A percentile compares a stretch with the other conserved stretches of the same genome.
Evolutionary conservation across 495 filamentous ascomycete species (phyloP).

Genomic region (Lasiosphaeria ovina): DNA sequence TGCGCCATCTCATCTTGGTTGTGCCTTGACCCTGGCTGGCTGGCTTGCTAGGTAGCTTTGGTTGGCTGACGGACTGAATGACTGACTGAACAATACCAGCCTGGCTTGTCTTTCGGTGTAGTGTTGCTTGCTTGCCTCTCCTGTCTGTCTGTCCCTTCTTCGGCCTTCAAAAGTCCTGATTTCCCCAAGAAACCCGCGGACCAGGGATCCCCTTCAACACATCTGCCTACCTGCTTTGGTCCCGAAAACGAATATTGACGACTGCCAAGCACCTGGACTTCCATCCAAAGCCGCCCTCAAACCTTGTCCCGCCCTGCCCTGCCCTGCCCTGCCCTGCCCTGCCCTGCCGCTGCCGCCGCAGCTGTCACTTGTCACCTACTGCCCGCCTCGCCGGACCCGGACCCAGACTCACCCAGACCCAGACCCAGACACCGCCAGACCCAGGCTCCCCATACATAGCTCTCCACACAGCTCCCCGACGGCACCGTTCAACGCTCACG

Average conservation of each 20-base stretch:
- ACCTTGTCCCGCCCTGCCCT: neutral
- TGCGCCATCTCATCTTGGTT: conserved; percentile 8
- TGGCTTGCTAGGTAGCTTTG: no score
- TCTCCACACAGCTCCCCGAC: neutral
- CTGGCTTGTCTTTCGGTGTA: no score
- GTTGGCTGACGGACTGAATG: no score
- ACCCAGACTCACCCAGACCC: neutral
- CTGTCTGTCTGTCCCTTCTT: conserved; percentile 3
- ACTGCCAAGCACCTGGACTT: conserved; percentile 1
- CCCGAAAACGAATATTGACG: neutral
- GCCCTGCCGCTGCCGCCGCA: neutral
- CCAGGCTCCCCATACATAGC: neutral
- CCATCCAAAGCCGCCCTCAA: neutral
- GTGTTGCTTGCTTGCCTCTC: neutral
- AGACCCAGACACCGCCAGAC: neutral
- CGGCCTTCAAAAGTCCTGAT: conserved; percentile 1
- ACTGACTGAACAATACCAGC: no score
- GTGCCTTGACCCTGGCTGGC: neutral
- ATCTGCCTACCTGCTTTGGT: no score
- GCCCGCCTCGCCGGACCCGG: neutral
- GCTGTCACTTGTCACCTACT: neutral
- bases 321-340: neutral
- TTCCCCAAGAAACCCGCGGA: neutral
- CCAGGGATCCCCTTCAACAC: neutral
- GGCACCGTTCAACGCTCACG: neutral